Evolutionary conservation across 2,329 filamentous ascomycete species (phyloP), one percentile per base, ranked within the genome.

Genomic region (Juglanconis oblonga): DNA sequence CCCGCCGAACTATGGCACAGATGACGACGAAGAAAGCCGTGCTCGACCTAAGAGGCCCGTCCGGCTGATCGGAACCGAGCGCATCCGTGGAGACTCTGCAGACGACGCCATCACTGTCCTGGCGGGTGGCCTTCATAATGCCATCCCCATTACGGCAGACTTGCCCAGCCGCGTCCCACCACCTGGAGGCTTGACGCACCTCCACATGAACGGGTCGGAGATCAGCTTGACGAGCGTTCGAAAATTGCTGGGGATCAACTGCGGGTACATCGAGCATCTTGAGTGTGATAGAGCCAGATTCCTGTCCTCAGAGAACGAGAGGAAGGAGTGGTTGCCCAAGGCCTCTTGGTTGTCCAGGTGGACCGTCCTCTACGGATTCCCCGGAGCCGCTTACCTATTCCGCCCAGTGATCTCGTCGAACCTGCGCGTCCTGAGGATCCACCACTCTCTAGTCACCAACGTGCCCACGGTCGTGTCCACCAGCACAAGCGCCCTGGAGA

Each of bases 371-470:
- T 66, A 69, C 33, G 83, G 82, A 14, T 69, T 81, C 7, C 64
- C 81, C 9, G 78, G 79, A 7, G 71, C 73, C 4, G 71, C 77
- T 0, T 75, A 84, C 64, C 64, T 81, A 8, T 79, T 85, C 57
- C 77, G 83, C 0, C 82, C 83, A 0, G 77, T 81, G 0, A 71
- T 81, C 54, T 82, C 81, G 1, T 78, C 80, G 1, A 83, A 83
- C 63, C 72, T 87, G 4, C 78, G 80, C 36, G 73, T 73, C 1
- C 70, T 87, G 1, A 78, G 80, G 11, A 72, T 86, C 5, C 85
- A 88, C 55, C 85, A 88, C 67, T 87, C 84, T 0, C 64, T 87
- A 2, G 77, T 87, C 5, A 88, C 85, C 0, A 76, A 79, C 45
- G 74, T 83, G 8, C 81, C 80, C 2, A 79, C 78, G 0, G 63